These are phyloP conservation scores for Trametes sanguinea DNA, from an alignment of 768 basidiomycete species.

Conservation along the genomic window DNA sequence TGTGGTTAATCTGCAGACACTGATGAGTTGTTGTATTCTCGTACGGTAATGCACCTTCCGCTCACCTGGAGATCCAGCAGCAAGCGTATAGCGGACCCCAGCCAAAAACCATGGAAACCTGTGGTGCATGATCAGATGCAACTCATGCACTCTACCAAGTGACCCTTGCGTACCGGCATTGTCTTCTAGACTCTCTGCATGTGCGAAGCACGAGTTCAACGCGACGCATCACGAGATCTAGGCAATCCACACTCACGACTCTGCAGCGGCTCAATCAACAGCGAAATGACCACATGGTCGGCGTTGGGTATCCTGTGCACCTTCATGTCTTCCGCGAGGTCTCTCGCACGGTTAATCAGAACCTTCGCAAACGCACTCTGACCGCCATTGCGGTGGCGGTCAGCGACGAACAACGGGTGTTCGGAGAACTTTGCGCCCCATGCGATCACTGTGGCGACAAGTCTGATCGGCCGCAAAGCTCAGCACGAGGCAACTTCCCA, in stretches of 20 bases:
- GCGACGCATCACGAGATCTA: background rate
- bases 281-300: constrained; percentile 80
- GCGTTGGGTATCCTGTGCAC: constrained; percentile 77
- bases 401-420: constrained; percentile 78
- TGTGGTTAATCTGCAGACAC: constrained; percentile 73
- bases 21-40: background rate
- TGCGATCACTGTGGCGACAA: constrained; percentile 84
- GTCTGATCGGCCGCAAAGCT: constrained; percentile 37
- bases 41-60: background rate
- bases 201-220: constrained; percentile 7
- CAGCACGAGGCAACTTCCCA: background rate
- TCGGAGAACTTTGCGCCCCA: constrained; percentile 96
- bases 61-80: constrained; percentile 73
- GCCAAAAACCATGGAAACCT: constrained; percentile 89
- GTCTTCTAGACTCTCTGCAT: constrained; percentile 69
- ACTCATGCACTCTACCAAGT: background rate
- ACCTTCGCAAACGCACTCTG: constrained; percentile 79
- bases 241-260: constrained; percentile 67
- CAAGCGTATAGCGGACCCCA: constrained; percentile 75
- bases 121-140: constrained; percentile 22
- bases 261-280: constrained; percentile 82
- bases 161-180: constrained; percentile 54
- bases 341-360: constrained; percentile 77
- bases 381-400: constrained; percentile 62
- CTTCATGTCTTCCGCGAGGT: constrained; percentile 85